Percentiles rank a stretch among this genome's conserved stretches.
phyloP scores from a whole-genome alignment of 306 rosid species.

The Acacia melanoxylon region DNA sequence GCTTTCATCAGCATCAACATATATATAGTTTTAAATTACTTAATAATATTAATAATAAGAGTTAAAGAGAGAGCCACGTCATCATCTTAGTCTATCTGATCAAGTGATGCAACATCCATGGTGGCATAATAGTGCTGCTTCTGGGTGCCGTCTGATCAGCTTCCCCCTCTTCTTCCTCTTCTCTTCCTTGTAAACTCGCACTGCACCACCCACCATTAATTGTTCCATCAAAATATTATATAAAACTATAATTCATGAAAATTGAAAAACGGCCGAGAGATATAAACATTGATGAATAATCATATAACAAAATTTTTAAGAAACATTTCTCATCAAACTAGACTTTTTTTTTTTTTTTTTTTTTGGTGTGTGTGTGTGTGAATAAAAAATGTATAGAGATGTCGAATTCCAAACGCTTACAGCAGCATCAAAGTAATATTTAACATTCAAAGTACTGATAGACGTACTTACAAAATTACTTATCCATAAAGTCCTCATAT shows the following conservation, averaged over 20 bases:
- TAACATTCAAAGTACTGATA: too few relatives aligned
- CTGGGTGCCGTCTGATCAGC: conserved; percentile 29
- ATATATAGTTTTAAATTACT: background rate
- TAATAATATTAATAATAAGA: background rate
- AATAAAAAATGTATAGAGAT: background rate
- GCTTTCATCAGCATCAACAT: conserved; percentile 12
- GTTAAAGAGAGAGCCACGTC: background rate
- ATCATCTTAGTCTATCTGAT: conserved; percentile 22
- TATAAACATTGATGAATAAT: background rate
- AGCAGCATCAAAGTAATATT: background rate
- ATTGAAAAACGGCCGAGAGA: too few relatives aligned
- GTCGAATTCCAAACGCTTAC: background rate
- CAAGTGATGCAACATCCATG: conserved; percentile 71
- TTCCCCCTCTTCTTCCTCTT: conserved; percentile 39
- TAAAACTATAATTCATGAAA: too few relatives aligned
- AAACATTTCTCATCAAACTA: background rate
- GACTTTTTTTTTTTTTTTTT: too few relatives aligned
- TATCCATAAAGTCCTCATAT: too few relatives aligned
- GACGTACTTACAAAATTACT: background rate
- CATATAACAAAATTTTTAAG: background rate
- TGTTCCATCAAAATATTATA: background rate
- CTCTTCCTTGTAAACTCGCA: conserved; percentile 40
- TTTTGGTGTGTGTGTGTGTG: too few relatives aligned
- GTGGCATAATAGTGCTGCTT: conserved; percentile 43
- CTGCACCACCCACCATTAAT: conserved; percentile 43